Evolutionary conservation across 139 green algal species (phyloP).

Genomic region (Coccomyxa sp.): DNA sequence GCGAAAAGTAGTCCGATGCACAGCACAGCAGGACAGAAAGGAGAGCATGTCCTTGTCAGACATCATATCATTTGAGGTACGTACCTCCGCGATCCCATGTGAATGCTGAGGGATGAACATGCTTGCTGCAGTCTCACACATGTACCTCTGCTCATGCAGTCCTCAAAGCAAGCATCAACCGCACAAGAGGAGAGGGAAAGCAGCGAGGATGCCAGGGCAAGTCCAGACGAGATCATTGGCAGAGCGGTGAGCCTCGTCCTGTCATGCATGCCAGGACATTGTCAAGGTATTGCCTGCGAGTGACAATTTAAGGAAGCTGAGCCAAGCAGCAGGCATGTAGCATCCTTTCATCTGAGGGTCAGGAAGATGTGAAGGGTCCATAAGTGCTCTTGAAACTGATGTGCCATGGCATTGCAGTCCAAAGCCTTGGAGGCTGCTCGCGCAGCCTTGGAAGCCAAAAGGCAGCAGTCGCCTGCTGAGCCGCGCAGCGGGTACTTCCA

Average conservation of each 20-base stretch:
- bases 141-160: not conserved
- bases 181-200: not conserved
- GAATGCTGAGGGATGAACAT: not conserved
- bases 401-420: conserved; percentile 30
- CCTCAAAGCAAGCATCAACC: not conserved
- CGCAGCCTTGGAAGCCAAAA: conserved; percentile 32
- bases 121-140: not conserved
- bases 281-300: not conserved
- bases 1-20: too few relatives aligned
- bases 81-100: not conserved
- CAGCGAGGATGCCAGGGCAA: not conserved
- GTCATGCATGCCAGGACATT: not conserved
- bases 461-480: conserved; percentile 18
- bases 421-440: conserved; percentile 38
- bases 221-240: not conserved
- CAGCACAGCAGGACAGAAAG: too few relatives aligned
- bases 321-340: too few relatives aligned
- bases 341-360: not conserved
- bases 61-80: conserved; percentile 41
- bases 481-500: conserved; percentile 1
- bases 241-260: not conserved
- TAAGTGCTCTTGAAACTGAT: not conserved
- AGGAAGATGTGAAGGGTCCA: not conserved
- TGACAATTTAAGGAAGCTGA: not conserved
- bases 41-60: conserved; percentile 26